A percentile compares a stretch with the other conserved stretches of the same genome.
Conservation (phyloP, 148 eudicot genomes). For the Rhododendron simsii region DNA sequence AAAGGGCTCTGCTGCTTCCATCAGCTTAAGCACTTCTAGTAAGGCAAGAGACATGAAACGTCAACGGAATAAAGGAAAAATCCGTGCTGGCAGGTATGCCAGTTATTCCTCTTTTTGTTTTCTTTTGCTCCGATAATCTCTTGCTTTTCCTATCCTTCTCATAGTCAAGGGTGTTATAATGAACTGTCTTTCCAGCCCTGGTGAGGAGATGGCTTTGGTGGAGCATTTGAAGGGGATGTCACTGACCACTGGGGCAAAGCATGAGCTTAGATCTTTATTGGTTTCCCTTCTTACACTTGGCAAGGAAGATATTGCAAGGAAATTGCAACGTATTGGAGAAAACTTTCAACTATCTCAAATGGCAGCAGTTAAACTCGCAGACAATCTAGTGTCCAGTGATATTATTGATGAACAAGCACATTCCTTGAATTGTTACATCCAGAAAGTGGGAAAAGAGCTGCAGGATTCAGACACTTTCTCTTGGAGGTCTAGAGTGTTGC, state of each 20-base stretch:
- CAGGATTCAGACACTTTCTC: slow-evolving; percentile 48
- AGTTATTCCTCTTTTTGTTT: neutral
- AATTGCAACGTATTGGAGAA: slow-evolving; percentile 59
- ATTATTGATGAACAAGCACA: slow-evolving; percentile 61
- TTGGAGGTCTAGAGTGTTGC: slow-evolving; percentile 68
- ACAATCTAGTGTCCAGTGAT: slow-evolving; percentile 53
- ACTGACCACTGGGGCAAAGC: slow-evolving; percentile 53
- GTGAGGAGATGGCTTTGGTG: slow-evolving; percentile 87
- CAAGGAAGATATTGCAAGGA: slow-evolving; percentile 67
- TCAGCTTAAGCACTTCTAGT: slow-evolving; percentile 53
- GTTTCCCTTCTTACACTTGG: slow-evolving; percentile 71
- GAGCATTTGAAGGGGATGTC: slow-evolving; percentile 93
- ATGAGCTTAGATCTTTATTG: slow-evolving; percentile 72
- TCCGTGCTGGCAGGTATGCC: slow-evolving; percentile 96
- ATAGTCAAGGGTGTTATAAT: slow-evolving; percentile 8
- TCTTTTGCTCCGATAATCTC: neutral
- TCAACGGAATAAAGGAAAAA: slow-evolving; percentile 75
- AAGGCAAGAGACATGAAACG: slow-evolving; percentile 66
- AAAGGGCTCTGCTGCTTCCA: slow-evolving; percentile 63
- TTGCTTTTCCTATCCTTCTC: neutral
- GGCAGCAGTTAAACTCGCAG: slow-evolving; percentile 81
- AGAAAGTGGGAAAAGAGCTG: slow-evolving; percentile 41
- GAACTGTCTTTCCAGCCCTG: slow-evolving; percentile 51
- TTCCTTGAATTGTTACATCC: slow-evolving; percentile 55
- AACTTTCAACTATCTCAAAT: slow-evolving; percentile 69